A percentile compares a stretch with the other conserved stretches of the same genome.
These are phyloP conservation scores for Globisporangium sylvaticum DNA, from an alignment of 352 stramenopile genomes.

Conservation along the genomic window DNA sequence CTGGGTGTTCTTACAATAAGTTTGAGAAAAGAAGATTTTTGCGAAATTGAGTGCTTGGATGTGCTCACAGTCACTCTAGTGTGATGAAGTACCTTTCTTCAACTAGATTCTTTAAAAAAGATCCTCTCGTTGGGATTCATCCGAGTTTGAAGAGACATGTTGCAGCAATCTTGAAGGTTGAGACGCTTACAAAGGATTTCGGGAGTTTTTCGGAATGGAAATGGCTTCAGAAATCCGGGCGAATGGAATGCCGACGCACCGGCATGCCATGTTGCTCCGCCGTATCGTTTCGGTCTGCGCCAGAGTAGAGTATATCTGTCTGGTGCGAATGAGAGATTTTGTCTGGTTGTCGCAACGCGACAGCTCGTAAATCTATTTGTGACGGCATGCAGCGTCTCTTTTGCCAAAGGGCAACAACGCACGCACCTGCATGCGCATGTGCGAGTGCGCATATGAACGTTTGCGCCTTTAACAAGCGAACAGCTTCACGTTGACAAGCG, in stretches of 20 bases:
- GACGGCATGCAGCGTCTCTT: neutral
- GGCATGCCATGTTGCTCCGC: neutral
- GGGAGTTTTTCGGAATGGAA: neutral
- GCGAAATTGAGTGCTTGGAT: neutral
- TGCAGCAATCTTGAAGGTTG: neutral
- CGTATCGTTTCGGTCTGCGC: neutral
- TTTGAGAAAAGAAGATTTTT: neutral
- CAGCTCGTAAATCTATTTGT: neutral
- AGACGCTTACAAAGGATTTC: neutral
- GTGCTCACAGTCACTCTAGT: too few relatives aligned
- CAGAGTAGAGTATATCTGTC: neutral
- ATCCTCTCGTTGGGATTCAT: neutral
- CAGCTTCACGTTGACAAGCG: neutral
- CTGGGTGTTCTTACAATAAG: neutral
- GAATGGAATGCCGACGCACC: too few relatives aligned
- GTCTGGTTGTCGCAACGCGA: neutral
- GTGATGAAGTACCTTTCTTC: neutral
- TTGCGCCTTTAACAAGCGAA: neutral
- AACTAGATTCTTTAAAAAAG: neutral
- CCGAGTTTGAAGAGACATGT: neutral
- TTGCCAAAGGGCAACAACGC: neutral
- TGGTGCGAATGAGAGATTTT: neutral
- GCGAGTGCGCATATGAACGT: neutral
- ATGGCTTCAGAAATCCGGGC: neutral
- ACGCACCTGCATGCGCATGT: neutral